Conservation (phyloP, 352 stramenopile genomes). For the Phytopythium kandeliae region DNA sequence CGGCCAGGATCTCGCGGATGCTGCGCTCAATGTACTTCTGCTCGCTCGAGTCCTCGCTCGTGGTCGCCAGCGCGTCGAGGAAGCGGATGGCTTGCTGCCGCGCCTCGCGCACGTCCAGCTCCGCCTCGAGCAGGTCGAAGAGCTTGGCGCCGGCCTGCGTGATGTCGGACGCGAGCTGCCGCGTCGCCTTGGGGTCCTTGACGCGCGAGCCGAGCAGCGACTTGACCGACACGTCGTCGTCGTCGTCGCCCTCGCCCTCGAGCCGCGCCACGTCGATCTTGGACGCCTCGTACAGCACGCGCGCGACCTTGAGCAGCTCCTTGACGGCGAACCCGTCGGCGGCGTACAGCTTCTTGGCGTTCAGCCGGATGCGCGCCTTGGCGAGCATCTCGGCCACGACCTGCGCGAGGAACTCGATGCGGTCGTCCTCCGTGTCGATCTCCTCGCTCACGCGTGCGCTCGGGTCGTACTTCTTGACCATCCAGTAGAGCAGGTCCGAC, state of each 20-base stretch:
- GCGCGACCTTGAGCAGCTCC: conserved; percentile 94
- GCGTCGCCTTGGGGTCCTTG: conserved; percentile 88
- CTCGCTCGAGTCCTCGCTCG: conserved; percentile 77
- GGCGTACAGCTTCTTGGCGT: conserved; percentile 94
- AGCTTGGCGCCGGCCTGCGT: conserved; percentile 91
- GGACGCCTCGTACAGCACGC: conserved; percentile 89
- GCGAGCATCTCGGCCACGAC: conserved; percentile 73
- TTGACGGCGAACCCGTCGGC: conserved; percentile 93
- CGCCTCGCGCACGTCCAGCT: conserved; percentile 84
- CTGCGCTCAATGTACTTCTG: conserved; percentile 87
- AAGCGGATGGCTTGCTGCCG: conserved; percentile 88
- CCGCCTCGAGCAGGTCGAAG: conserved; percentile 89
- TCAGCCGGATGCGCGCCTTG: conserved; percentile 91
- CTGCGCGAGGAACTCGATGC: conserved; percentile 92
- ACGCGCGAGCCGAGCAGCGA: conserved; percentile 68
- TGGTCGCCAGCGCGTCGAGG: conserved; percentile 87
- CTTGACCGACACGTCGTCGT: conserved; percentile 68
- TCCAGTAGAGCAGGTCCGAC: conserved; percentile 95
- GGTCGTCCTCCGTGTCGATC: conserved; percentile 94
- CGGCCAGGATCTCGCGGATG: conserved; percentile 66
- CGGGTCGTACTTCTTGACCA: conserved; percentile 92
- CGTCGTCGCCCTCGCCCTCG: conserved; percentile 59
- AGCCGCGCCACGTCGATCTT: conserved; percentile 56
- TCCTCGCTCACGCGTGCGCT: conserved; percentile 85
- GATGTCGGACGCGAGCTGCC: conserved; percentile 90